Conservation (phyloP, 2,329 filamentous ascomycete genomes). For the Aspergillus felis region DNA sequence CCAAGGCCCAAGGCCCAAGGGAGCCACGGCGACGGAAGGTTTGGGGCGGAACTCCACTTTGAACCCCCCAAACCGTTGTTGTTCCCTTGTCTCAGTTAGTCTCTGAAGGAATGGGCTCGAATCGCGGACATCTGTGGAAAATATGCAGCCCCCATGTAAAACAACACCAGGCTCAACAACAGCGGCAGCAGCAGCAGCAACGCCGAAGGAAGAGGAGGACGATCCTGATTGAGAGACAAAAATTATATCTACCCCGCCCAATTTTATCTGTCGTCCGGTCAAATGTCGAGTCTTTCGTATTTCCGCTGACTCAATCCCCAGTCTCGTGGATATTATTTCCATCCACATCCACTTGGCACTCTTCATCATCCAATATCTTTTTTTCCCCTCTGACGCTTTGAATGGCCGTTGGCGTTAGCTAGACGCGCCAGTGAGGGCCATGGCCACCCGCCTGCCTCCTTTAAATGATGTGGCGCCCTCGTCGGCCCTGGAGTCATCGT, state of each 20-base stretch:
- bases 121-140: background rate
- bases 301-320: background rate
- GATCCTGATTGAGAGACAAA: background rate
- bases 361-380: background rate
- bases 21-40: background rate
- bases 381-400: slow-evolving; percentile 9
- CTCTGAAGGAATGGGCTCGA: background rate
- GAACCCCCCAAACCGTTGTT: slow-evolving; percentile 1
- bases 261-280: background rate
- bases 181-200: background rate
- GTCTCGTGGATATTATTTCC: background rate
- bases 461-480: slow-evolving; percentile 25
- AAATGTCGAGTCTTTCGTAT: background rate
- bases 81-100: background rate
- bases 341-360: slow-evolving; percentile 1
- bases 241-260: background rate
- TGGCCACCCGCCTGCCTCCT: slow-evolving; percentile 29
- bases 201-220: background rate
- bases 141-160: background rate
- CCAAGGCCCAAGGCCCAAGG: background rate
- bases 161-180: no score
- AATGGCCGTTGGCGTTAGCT: slow-evolving; percentile 25
- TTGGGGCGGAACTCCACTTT: slow-evolving; percentile 11
- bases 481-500: slow-evolving; percentile 17
- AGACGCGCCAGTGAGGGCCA: slow-evolving; percentile 28